A percentile compares a stretch with the other conserved stretches of the same genome.
Evolutionary conservation across 192 early-diverging fungal genomes (phyloP).

Genomic region (Haplosporangium gracile): DNA sequence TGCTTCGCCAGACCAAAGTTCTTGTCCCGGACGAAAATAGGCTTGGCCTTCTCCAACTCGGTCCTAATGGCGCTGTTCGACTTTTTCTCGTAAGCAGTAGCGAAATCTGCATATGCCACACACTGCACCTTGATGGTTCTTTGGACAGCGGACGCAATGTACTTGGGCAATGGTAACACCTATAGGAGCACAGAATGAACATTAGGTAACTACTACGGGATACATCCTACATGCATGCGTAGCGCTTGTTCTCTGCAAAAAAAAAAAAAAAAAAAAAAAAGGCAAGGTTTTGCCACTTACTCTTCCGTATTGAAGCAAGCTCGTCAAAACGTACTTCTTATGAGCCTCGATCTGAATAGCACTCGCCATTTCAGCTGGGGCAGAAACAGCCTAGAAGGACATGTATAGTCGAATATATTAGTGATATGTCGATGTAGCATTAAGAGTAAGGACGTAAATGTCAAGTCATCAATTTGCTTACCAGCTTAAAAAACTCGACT

Average conservation of each 20-base stretch:
- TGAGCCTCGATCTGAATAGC: slow-evolving; percentile 83
- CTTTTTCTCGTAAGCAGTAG: slow-evolving; percentile 67
- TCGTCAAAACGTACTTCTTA: slow-evolving; percentile 77
- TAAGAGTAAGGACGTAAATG: background rate
- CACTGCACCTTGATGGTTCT: slow-evolving; percentile 58
- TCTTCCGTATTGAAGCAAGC: slow-evolving; percentile 70
- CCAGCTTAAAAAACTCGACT: slow-evolving; percentile 69
- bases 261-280: background rate
- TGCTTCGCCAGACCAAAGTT: slow-evolving; percentile 76
- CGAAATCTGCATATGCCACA: slow-evolving; percentile 70
- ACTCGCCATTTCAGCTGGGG: slow-evolving; percentile 73
- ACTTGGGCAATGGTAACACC: slow-evolving; percentile 64
- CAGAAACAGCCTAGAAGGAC: slow-evolving; percentile 65
- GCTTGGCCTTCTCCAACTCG: slow-evolving; percentile 57
- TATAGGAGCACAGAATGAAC: background rate
- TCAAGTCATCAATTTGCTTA: slow-evolving; percentile 24
- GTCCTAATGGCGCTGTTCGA: slow-evolving; percentile 57
- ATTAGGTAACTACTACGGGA: background rate
- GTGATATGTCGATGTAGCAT: background rate
- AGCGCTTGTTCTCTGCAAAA: background rate
- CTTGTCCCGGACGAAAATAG: slow-evolving; percentile 60
- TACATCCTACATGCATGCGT: background rate
- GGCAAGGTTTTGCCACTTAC: slow-evolving; percentile 24
- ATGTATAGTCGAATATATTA: background rate
- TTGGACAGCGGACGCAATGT: slow-evolving; percentile 61